These are phyloP conservation scores for Canavalia ensiformis DNA, from an alignment of 306 rosid genomes.

Conservation along the genomic window DNA sequence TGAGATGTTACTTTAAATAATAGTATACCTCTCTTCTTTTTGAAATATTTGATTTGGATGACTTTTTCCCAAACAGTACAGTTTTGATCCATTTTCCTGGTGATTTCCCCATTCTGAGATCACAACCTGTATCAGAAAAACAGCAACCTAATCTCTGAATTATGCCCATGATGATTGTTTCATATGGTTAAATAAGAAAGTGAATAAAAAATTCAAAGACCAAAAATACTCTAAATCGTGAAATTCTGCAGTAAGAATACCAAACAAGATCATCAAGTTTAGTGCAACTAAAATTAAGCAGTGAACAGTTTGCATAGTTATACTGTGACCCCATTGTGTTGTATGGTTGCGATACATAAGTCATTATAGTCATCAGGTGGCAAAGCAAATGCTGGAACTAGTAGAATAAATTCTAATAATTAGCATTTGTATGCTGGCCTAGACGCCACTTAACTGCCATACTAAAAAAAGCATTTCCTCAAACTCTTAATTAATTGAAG, in stretches of 20 bases:
- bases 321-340: background rate
- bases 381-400: constrained; percentile 7
- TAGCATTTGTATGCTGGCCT: constrained; percentile 3
- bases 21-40: constrained; percentile 65
- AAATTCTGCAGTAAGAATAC: constrained; percentile 5
- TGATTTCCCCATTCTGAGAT: constrained; percentile 79
- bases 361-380: background rate
- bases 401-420: constrained; percentile 5
- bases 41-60: constrained; percentile 62
- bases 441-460: background rate
- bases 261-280: background rate
- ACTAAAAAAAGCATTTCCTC: background rate
- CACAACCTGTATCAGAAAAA: constrained; percentile 45
- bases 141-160: constrained; percentile 24
- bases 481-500: background rate
- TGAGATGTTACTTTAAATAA: background rate
- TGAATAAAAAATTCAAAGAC: background rate
- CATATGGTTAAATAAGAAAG: background rate
- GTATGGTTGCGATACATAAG: background rate
- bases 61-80: constrained; percentile 81
- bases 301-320: constrained; percentile 1
- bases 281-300: constrained; percentile 9
- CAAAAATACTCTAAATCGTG: background rate
- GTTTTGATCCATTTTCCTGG: constrained; percentile 92
- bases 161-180: background rate